Evolutionary conservation across 495 filamentous ascomycete species (phyloP), one percentile per base, ranked within the genome.

Genomic region (Aspergillus bridgeri): DNA sequence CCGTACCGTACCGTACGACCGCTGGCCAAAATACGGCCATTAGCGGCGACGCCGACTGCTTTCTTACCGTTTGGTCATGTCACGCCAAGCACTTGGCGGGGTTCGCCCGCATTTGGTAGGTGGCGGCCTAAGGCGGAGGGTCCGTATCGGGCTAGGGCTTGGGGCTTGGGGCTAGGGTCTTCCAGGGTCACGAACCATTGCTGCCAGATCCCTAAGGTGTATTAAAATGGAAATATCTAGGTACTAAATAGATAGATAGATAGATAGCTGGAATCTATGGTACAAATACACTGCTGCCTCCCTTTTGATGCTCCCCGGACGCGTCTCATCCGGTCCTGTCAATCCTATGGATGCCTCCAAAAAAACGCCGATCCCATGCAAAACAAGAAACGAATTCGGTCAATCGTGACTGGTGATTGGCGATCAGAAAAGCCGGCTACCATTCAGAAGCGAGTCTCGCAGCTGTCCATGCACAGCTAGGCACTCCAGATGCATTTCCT

Each of bases 401-500:
- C 47, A 7, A 24, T 24, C 6, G 38, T 47, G 38, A 38, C 6
- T 42, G 22, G 18, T 45, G 13, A 38, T 2, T 13, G 33, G 9
- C 33, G 1, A 13, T 58, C 50, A 73, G 2, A 67, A 57, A 13
- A 79, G 56, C 51, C 69, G 74, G 4, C 74, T 72, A 8, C 74
- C 75, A 52, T 66, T 64, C 22, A 68, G 61, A 43, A 82, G 75
- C 75, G 73, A 76, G 47, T 85, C 80, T 29, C 79, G 77, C 62
- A 86, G 66, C 57, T 77, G 70, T 42, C 78, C 80, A 60, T 88
- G 86, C 57, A 83, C 80, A 58, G 78, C 64, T 43, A 93, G 75
- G 44, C 78, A 81, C 22, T 79, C 69, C 56, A 79, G 75, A 66
- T 95, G 90, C 63, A 79, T 75, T 52, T 87, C 88, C 25, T 78